These are phyloP conservation scores for Penicillium antarcticum DNA, from an alignment of 495 filamentous ascomycete species.

Conservation along the genomic window DNA sequence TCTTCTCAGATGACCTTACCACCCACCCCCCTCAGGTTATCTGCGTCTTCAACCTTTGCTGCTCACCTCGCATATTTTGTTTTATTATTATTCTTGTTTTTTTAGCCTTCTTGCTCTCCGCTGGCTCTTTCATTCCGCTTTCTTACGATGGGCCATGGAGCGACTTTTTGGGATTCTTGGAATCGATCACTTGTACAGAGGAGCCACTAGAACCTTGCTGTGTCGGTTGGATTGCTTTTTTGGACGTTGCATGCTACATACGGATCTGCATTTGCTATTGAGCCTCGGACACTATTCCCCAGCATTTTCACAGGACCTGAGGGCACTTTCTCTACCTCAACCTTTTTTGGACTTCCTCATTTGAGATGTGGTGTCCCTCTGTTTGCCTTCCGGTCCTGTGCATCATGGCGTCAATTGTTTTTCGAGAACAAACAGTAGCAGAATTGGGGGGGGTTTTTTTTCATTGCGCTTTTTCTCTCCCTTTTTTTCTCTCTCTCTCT, in stretches of 20 bases:
- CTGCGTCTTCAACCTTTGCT: not conserved
- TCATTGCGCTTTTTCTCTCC: not conserved
- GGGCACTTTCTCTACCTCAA: conserved; percentile 11
- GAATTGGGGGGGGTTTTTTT: conserved; percentile 2
- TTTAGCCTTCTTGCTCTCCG: not conserved
- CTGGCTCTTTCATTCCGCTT: conserved; percentile 6
- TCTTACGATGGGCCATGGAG: conserved; percentile 1
- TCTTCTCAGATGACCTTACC: not conserved
- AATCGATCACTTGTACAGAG: not conserved
- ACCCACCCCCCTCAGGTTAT: not conserved
- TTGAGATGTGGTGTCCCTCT: conserved; percentile 13
- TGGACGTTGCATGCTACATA: conserved; percentile 1
- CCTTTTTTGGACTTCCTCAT: conserved; percentile 7
- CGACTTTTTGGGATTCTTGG: not conserved
- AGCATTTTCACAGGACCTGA: conserved; percentile 28
- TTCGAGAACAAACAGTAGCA: not conserved
- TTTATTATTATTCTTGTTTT: not conserved
- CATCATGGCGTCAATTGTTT: conserved; percentile 30
- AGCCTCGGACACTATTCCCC: conserved; percentile 23
- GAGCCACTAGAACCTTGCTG: not conserved
- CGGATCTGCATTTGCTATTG: conserved; percentile 31
- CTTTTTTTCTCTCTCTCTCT: conserved; percentile 8
- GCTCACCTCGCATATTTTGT: not conserved
- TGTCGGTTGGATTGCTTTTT: not conserved
- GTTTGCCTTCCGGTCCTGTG: conserved; percentile 11